A percentile compares a stretch with the other conserved stretches of the same genome.
Conservation (phyloP, 78 protist species). For the Dictyostelium capitatum region DNA sequence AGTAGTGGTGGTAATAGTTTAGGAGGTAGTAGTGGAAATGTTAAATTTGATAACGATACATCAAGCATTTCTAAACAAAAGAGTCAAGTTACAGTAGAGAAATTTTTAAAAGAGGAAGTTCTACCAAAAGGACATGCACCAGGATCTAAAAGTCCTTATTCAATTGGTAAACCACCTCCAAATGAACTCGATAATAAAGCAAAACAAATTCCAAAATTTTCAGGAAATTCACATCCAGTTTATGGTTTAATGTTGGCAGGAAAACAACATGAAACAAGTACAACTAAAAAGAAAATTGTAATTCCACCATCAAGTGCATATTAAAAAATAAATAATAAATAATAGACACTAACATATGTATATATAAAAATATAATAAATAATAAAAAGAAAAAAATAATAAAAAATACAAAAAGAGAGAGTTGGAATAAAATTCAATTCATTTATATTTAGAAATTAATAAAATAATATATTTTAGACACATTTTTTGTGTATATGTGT, state of each 20-base stretch:
- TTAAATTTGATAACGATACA: constrained; percentile 15
- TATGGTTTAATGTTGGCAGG: constrained; percentile 58
- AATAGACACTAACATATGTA: not conserved
- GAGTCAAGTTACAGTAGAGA: constrained; percentile 28
- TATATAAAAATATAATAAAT: not conserved
- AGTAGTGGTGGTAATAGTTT: not conserved
- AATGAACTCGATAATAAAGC: constrained; percentile 49
- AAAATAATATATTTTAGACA: too few species aligned
- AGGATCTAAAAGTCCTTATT: constrained; percentile 26
- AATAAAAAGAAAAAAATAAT: not conserved
- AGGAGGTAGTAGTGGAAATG: not conserved
- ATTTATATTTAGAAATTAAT: too few species aligned
- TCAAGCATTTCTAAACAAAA: constrained; percentile 4
- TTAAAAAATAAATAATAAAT: not conserved
- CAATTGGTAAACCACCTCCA: constrained; percentile 51
- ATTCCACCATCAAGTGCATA: constrained; percentile 71
- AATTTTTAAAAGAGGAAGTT: constrained; percentile 48
- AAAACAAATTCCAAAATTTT: constrained; percentile 11
- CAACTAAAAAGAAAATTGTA: constrained; percentile 73
- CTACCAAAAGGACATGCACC: constrained; percentile 70
- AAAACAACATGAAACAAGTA: constrained; percentile 34
- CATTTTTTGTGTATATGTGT: too few species aligned
- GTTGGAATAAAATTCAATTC: not conserved
- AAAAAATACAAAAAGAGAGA: not conserved
- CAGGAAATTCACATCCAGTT: constrained; percentile 64